A percentile compares a stretch with the other conserved stretches of the same genome.
phyloP scores from a whole-genome alignment of 345 rosid genomes.

The Salix arbutifolia region DNA sequence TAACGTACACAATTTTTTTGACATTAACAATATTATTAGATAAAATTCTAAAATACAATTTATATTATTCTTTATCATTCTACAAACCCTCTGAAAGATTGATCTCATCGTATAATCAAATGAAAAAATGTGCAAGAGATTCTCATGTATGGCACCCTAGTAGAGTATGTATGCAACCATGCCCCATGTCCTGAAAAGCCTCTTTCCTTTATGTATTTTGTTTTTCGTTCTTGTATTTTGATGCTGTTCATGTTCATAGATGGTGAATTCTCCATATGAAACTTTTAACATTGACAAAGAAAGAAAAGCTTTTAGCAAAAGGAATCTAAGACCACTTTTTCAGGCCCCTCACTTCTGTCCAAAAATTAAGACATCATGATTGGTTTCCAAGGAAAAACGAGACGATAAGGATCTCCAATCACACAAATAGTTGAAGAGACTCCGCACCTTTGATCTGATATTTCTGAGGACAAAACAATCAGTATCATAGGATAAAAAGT shows the following conservation, averaged over 20 bases:
- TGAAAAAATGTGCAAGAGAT: neutral
- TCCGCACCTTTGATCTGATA: neutral
- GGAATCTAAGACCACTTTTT: neutral
- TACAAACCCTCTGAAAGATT: neutral
- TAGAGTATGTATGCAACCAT: neutral
- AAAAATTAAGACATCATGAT: conserved; percentile 7
- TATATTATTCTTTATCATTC: too few relatives aligned
- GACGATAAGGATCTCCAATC: neutral
- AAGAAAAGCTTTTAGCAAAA: neutral
- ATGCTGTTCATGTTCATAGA: neutral
- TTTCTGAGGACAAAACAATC: neutral
- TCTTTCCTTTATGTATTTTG: neutral
- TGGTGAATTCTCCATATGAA: neutral
- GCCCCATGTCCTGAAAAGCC: neutral
- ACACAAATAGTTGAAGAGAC: neutral
- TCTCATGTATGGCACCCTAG: neutral
- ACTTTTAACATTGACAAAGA: neutral
- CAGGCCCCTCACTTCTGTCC: neutral
- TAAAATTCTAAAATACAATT: too few relatives aligned
- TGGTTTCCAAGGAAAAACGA: neutral
- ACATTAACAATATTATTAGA: too few relatives aligned
- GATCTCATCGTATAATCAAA: neutral
- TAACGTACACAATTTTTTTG: neutral
- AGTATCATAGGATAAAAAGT: neutral
- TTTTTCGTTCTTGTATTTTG: neutral